Percentiles rank a stretch among this genome's conserved stretches.
These are phyloP conservation scores for Colletotrichum caudatum DNA, from an alignment of 2,329 filamentous ascomycete genomes.

Conservation along the genomic window DNA sequence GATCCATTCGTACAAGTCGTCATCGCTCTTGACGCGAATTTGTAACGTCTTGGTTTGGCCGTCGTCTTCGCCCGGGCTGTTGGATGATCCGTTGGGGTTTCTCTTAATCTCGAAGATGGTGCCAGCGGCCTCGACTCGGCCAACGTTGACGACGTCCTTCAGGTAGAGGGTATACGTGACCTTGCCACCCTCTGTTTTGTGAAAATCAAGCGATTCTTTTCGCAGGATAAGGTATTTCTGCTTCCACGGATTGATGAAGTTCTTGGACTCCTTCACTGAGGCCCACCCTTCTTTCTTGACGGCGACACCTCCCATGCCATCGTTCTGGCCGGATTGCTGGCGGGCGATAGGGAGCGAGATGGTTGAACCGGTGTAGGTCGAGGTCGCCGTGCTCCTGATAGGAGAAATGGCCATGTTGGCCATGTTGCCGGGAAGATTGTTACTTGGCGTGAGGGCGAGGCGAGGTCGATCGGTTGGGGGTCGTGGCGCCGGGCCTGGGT, in stretches of 20 bases:
- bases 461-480: conserved; percentile 87
- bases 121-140: conserved; percentile 89
- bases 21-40: conserved; percentile 93
- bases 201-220: conserved; percentile 93
- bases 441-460: conserved; percentile 81
- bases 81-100: conserved; percentile 74
- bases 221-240: conserved; percentile 92
- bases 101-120: conserved; percentile 96
- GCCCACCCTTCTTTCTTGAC: conserved; percentile 87
- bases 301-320: conserved; percentile 75
- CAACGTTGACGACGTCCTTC: conserved; percentile 89
- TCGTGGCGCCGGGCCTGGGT: conserved; percentile 92
- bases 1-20: conserved; percentile 99
- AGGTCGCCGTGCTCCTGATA: conserved; percentile 73
- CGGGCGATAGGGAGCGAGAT: conserved; percentile 78
- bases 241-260: conserved; percentile 88
- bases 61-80: conserved; percentile 82
- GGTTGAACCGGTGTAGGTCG: conserved; percentile 77
- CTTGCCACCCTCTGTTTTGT: conserved; percentile 91
- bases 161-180: conserved; percentile 87
- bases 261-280: conserved; percentile 89
- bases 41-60: conserved; percentile 85
- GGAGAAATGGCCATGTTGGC: conserved; percentile 82
- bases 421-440: conserved; percentile 81
- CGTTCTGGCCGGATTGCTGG: conserved; percentile 68